Evolutionary conservation across 805 yeast genomes (phyloP), one percentile per base, ranked within the genome.

Genomic region (Diddensiella caesifluorescens): DNA sequence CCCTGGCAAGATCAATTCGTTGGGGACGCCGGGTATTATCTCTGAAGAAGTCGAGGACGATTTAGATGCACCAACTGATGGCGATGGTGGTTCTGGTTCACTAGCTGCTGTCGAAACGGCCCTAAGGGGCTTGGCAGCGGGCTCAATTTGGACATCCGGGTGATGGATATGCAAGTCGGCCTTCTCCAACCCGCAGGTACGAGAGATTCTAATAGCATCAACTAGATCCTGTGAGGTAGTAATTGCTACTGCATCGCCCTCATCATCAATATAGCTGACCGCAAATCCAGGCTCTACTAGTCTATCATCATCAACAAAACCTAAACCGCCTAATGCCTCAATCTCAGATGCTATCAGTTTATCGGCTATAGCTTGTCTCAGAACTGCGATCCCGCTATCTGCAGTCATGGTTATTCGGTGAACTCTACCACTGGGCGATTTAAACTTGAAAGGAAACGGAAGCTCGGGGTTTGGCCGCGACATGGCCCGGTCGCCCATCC

Each of bases 211-310:
- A n/a, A 82, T 77, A 57, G 95, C 85, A 49, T 86, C 95, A 16
- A 67, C 55, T 44, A 87, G 69, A 56, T 87, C 95, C 52, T 72
- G 73, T 53, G 81, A 83, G 2, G 83, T 73, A 0, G 92, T 82
- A 28, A 87, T 75, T 1, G 86, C 79, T 19, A 87, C 84, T 10
- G 81, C 64, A 56, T 87, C 95, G 10, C 84, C 83, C 54, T 87
- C 95, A 54, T 86, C 95, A 54, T 87, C 95, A 22, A 79, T 59
- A 51, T 86, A 86, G 42, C 88, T 79, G 39, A 86, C 73, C 0
- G 86, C 87, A 60, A 77, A 80, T n/a, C 58, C 56, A 20, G 22
- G 40, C 27, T 38, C 55, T n/a, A 47, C 49, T 12, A 47, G 16
- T 44, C 26, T 41, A 30, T 50, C 60, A 15, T 49, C 56, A 5